A percentile compares a stretch with the other conserved stretches of the same genome.
Evolutionary conservation across 2,329 filamentous ascomycete genomes (phyloP).

Genomic region (Phyllosticta paracitricarpa): DNA sequence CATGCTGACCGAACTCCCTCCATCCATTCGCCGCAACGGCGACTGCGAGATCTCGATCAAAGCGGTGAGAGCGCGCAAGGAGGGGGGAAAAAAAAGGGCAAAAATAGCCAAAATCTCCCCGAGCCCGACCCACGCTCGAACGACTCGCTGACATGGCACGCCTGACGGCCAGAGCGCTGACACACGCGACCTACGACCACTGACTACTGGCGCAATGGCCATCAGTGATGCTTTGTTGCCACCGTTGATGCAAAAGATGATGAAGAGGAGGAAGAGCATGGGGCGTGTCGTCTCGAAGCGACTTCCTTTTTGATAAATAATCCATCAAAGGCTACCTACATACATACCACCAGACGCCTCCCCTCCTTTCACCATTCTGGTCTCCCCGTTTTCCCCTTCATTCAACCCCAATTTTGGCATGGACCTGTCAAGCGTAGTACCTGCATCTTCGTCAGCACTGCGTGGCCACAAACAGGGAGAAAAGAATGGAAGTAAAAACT

Average conservation of each 20-base stretch:
- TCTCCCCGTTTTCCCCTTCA: not conserved
- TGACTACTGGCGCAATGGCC: too few species aligned
- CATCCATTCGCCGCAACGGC: too few species aligned
- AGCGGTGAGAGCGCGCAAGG: too few species aligned
- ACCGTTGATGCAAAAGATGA: too few species aligned
- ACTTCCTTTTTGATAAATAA: not conserved
- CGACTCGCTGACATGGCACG: too few species aligned
- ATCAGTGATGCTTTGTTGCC: too few species aligned
- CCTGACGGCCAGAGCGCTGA: too few species aligned
- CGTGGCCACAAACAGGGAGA: not conserved
- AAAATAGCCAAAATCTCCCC: not conserved
- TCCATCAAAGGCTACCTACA: too few species aligned
- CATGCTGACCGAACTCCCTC: not conserved
- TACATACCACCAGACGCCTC: not conserved
- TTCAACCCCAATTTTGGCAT: not conserved
- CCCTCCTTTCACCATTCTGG: not conserved
- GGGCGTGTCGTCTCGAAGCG: not conserved
- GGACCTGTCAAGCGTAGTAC: not conserved
- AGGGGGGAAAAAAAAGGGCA: not conserved
- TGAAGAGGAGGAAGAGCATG: too few species aligned
- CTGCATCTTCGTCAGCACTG: not conserved
- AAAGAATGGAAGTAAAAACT: not conserved
- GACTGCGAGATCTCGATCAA: not conserved
- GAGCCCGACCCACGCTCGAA: too few species aligned
- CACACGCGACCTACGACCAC: too few species aligned